Base-by-base conservation (phyloP, 257 asterid genomes). In the Apocynum venetum region DNA sequence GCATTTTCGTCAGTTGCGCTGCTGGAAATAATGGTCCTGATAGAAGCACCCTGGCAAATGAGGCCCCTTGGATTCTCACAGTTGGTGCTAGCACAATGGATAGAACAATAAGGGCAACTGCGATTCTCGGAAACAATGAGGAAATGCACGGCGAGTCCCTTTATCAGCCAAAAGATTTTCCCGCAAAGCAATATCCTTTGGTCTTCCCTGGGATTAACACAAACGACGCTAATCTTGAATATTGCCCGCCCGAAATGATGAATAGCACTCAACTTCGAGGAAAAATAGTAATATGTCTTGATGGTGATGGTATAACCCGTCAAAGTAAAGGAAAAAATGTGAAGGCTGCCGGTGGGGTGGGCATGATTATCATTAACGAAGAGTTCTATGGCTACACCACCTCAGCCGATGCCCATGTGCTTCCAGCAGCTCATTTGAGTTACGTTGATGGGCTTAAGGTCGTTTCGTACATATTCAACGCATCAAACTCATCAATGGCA, bases 31-130 rank as follows among this genome's bases (percentile, higher is more conserved):
- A 10, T 4, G 81, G 84, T 43, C 81, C 84, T 40, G 3, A 1
- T 15, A 15, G 4, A 11, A 5, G 36, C 17, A 5, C 84, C 2
- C 3, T 81, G 57, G 25, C 77, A 7, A 81, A 81, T 48, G 63
- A 64, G 12, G 78, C 78, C 4, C 84, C 84, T 0, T 81, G 84
- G 84, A 72, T 81, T 41, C 78, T 81, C 43, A 76, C 84, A 0
- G 84, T 81, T 20, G 78, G 75, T 10, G 81, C 81, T 38, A 72
- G 79, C 49, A 52, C 81, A 3, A 72, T 66, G 20, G 84, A 81
- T 43, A 40, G 81, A 17, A 41, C 15, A 36, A 8, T 80, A 14
- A 47, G 41, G 25, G 36, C 84, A 2, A 61, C 0, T 8, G 80
- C 76, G 8, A 15, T 5, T 3, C 77, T 80, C 5, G 84, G 84